These are phyloP conservation scores for Yarrowia sp. DNA, from an alignment of 805 yeast species.

Conservation along the genomic window DNA sequence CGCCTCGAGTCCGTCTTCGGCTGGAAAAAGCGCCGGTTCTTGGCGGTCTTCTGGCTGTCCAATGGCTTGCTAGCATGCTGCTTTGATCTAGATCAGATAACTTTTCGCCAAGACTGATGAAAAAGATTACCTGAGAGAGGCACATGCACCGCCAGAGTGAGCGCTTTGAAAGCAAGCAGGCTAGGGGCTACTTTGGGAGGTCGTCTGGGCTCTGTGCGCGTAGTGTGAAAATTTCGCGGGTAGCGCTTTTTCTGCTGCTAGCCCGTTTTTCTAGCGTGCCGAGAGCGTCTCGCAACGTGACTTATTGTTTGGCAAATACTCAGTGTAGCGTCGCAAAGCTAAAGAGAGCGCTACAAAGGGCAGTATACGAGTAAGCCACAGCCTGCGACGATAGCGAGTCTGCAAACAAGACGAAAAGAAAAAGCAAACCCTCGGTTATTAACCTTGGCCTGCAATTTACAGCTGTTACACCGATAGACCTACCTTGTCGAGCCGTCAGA, in stretches of 20 bases:
- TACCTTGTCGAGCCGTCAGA: too few species aligned
- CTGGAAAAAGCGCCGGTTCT: not conserved
- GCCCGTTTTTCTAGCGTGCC: not conserved
- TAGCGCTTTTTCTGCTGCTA: not conserved
- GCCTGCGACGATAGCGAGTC: too few species aligned
- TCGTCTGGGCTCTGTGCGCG: too few species aligned
- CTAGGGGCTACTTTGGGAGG: too few species aligned
- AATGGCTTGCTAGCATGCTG: not conserved
- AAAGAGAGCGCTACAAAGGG: too few species aligned
- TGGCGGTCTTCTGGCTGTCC: not conserved
- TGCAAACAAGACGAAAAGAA: too few species aligned
- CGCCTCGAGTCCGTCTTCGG: not conserved
- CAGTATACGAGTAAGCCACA: not conserved
- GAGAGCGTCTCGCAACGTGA: not conserved
- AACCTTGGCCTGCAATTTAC: not conserved
- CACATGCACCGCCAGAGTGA: too few species aligned
- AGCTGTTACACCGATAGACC: too few species aligned
- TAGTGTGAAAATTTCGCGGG: not conserved
- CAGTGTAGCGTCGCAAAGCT: too few species aligned
- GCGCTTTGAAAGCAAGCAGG: not conserved
- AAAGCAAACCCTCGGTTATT: not conserved
- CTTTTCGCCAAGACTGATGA: conserved; percentile 20
- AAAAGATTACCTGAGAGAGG: conserved; percentile 17
- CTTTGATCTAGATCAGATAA: conserved; percentile 22
- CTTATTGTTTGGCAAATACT: not conserved